Base-by-base conservation (phyloP, 371 early-diverging fungal genomes). In the Blakeslea trispora region DNA sequence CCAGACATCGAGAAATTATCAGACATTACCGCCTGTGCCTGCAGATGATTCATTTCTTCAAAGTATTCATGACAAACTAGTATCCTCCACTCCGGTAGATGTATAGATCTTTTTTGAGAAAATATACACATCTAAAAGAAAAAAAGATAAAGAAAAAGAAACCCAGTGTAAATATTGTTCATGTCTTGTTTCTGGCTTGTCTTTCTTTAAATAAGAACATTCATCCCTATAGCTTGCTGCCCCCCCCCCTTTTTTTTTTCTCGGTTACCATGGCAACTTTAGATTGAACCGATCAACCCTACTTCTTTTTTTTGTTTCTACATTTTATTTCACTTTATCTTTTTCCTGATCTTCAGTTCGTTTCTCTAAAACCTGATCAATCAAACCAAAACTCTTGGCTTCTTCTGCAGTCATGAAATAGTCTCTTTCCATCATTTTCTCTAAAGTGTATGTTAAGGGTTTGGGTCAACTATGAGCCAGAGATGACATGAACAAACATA, bases 361-460 rank as follows among this genome's bases (percentile, higher is more conserved):
- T 55, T 84, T 87, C 28, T 90, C 90, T 9, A 92, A 67, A 2
- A 93, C 85, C 48, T 81, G 77, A 75, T 98, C 99, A 41, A 98
- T 90, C 44, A 98, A 72, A 6, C 99, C 98, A 81, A 96, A 95
- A 40, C 85, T 83, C 53, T 91, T 61, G 1, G 99, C 97, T 73
- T 93, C 92, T 49, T 91, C 89, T 0, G 98, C 89, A 22, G 85
- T 88, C 96, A 97, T 94, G 55, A 93, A 98, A 64, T 91, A 87
- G 64, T 98, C 99, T 44, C 99, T 81, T 66, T 98, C 98, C 78
- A 97, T 88, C 45, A 91, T 83, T 55, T 84, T 85, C 90, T 92
- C 77, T 74, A 52, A n/a, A n/a, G n/a, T n/a, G n/a, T n/a, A n/a
- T n/a, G n/a, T n/a, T n/a, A n/a, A n/a, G n/a, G n/a, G n/a, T n/a